Evolutionary conservation across 306 rosid genomes (phyloP).

Genomic region (Cicer pinnatifidum): DNA sequence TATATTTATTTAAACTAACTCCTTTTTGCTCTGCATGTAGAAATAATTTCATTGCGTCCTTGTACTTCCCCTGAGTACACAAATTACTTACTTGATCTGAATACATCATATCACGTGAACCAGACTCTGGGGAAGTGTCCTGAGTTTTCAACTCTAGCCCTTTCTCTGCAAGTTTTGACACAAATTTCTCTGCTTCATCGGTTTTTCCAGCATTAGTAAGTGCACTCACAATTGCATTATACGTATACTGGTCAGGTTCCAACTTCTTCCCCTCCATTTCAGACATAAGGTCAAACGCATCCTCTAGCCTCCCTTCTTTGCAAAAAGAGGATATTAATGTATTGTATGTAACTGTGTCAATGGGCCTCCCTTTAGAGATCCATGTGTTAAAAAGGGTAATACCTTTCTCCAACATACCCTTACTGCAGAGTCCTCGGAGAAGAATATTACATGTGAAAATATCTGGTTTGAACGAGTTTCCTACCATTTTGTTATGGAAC

Average conservation of each 20-base stretch:
- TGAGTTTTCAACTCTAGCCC: slow-evolving; percentile 46
- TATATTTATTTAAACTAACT: slow-evolving; percentile 52
- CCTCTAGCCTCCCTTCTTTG: slow-evolving; percentile 70
- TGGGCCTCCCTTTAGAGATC: slow-evolving; percentile 65
- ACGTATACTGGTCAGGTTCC: slow-evolving; percentile 69
- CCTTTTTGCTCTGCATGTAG: slow-evolving; percentile 66
- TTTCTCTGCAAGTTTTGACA: slow-evolving; percentile 58
- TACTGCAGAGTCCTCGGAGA: slow-evolving; percentile 74
- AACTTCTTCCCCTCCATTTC: slow-evolving; percentile 74
- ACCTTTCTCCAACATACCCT: slow-evolving; percentile 82
- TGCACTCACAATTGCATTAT: slow-evolving; percentile 58
- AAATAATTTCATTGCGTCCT: slow-evolving; percentile 75
- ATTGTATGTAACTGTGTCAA: slow-evolving; percentile 80
- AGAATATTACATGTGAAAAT: slow-evolving; percentile 76
- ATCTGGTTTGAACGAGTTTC: slow-evolving; percentile 72
- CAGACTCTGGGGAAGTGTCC: slow-evolving; percentile 52
- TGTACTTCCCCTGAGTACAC: slow-evolving; percentile 73
- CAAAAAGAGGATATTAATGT: slow-evolving; percentile 77
- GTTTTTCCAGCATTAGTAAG: slow-evolving; percentile 63
- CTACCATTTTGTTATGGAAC: slow-evolving; percentile 77
- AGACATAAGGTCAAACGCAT: slow-evolving; percentile 61
- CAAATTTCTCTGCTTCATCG: slow-evolving; percentile 68
- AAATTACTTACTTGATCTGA: slow-evolving; percentile 66
- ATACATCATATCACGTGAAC: slow-evolving; percentile 51
- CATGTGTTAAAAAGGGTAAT: slow-evolving; percentile 67